Percentiles rank a stretch among this genome's conserved stretches.
Conservation (phyloP, 352 stramenopile genomes). For the Aphanomyces cochlioides region DNA sequence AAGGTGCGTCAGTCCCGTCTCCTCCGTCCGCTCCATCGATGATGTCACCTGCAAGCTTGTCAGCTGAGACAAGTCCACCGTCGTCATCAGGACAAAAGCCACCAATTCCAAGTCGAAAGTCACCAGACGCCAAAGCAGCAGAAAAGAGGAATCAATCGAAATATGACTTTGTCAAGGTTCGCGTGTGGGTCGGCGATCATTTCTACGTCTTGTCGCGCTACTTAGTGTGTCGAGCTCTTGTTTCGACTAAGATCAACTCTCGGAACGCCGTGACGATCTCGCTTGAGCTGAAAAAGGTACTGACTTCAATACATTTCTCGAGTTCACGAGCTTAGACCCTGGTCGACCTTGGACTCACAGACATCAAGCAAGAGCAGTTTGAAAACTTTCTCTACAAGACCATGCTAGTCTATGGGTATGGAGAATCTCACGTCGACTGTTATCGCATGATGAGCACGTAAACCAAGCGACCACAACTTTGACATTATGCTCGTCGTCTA, state of each 20-base stretch:
- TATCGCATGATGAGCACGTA: slow-evolving; percentile 87
- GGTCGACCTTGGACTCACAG: slow-evolving; percentile 76
- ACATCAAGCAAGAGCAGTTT: slow-evolving; percentile 87
- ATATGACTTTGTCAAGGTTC: slow-evolving; percentile 88
- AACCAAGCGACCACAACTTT: not conserved
- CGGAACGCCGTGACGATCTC: slow-evolving; percentile 85
- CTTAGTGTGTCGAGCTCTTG: slow-evolving; percentile 74
- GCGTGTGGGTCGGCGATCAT: slow-evolving; percentile 86
- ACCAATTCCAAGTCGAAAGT: not conserved
- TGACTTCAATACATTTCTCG: not conserved
- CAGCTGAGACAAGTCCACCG: not conserved
- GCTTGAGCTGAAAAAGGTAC: slow-evolving; percentile 79
- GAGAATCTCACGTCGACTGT: slow-evolving; percentile 74
- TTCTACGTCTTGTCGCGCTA: slow-evolving; percentile 87
- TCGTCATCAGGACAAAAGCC: not conserved
- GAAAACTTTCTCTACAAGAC: slow-evolving; percentile 90
- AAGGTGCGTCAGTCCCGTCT: not conserved
- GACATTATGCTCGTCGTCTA: slow-evolving; percentile 25
- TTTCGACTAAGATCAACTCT: slow-evolving; percentile 85
- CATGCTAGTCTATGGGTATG: slow-evolving; percentile 86
- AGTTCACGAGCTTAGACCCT: slow-evolving; percentile 48
- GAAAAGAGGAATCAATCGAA: slow-evolving; percentile 85
- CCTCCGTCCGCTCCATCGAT: not conserved
- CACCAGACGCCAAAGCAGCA: not conserved
- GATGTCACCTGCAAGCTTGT: not conserved